Percentiles rank a stretch among this genome's conserved stretches.
Conservation (phyloP, 192 early-diverging fungal genomes). For the Chytriomyces sp. region DNA sequence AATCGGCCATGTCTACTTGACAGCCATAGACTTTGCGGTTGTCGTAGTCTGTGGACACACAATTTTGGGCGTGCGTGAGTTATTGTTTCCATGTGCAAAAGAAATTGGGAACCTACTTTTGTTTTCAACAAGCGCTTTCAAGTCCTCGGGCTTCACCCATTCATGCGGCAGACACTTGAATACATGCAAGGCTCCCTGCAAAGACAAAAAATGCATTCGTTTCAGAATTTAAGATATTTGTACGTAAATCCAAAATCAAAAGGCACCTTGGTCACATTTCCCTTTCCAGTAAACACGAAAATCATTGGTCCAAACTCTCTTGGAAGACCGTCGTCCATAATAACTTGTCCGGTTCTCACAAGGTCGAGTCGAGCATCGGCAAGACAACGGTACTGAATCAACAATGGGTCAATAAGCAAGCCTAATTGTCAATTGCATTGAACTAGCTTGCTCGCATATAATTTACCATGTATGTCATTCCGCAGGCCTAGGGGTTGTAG, state of each 20-base stretch:
- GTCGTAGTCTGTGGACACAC: conserved; percentile 51
- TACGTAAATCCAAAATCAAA: neutral
- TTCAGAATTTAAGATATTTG: neutral
- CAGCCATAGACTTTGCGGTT: conserved; percentile 80
- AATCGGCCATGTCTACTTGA: conserved; percentile 80
- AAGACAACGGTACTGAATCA: conserved; percentile 46
- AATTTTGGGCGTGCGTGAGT: conserved; percentile 17
- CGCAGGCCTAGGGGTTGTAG: conserved; percentile 9
- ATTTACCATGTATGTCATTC: conserved; percentile 34
- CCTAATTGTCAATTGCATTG: neutral
- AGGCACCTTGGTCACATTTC: conserved; percentile 80
- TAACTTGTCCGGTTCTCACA: conserved; percentile 75
- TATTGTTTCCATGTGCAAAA: neutral
- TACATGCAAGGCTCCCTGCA: conserved; percentile 82
- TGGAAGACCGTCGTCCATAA: conserved; percentile 86
- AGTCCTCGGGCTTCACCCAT: conserved; percentile 71
- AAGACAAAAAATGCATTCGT: neutral
- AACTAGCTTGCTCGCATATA: neutral
- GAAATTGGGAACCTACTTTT: conserved; percentile 16
- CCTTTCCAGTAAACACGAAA: conserved; percentile 89
- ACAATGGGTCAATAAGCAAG: neutral
- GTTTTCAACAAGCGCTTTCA: conserved; percentile 49
- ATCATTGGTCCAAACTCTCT: conserved; percentile 85
- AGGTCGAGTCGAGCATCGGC: conserved; percentile 64
- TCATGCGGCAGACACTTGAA: conserved; percentile 93